Conservation (phyloP, 2,329 filamentous ascomycete genomes). For the Ambrosiella cleistominuta region DNA sequence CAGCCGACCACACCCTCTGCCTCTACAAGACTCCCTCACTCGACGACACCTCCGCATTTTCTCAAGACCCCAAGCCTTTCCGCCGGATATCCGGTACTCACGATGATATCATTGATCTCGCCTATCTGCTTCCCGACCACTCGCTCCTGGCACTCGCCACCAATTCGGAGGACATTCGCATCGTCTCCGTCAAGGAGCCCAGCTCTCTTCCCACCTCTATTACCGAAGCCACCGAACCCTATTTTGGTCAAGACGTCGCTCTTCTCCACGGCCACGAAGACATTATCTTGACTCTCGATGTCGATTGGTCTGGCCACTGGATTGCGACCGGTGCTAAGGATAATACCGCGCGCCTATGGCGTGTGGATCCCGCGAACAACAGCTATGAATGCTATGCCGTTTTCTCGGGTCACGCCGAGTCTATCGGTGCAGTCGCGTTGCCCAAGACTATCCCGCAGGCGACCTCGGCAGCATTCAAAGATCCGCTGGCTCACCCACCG, state of each 20-base stretch:
- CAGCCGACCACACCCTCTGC: slow-evolving; percentile 75
- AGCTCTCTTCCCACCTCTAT: slow-evolving; percentile 15
- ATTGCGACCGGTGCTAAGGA: slow-evolving; percentile 92
- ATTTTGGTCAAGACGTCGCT: slow-evolving; percentile 80
- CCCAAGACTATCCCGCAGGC: slow-evolving; percentile 51
- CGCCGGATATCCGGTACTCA: slow-evolving; percentile 86
- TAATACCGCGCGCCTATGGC: slow-evolving; percentile 83
- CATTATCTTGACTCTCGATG: slow-evolving; percentile 85
- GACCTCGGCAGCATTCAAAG: slow-evolving; percentile 50
- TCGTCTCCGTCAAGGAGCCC: slow-evolving; percentile 51
- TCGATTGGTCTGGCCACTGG: slow-evolving; percentile 96
- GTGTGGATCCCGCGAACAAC: slow-evolving; percentile 56
- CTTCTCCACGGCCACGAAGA: slow-evolving; percentile 81
- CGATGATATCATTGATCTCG: slow-evolving; percentile 92
- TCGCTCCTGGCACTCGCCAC: slow-evolving; percentile 80
- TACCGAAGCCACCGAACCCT: slow-evolving; percentile 25
- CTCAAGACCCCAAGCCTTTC: slow-evolving; percentile 31
- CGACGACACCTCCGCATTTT: slow-evolving; percentile 12
- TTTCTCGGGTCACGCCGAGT: slow-evolving; percentile 87
- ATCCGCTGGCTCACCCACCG: slow-evolving; percentile 65
- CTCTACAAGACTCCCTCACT: slow-evolving; percentile 39
- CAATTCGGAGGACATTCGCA: slow-evolving; percentile 81
- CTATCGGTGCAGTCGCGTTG: slow-evolving; percentile 73
- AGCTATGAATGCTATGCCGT: slow-evolving; percentile 65
- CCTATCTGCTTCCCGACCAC: slow-evolving; percentile 63